phyloP scores from a whole-genome alignment of 2,329 filamentous ascomycete species.

The Pseudovirgaria hyperparasitica region DNA sequence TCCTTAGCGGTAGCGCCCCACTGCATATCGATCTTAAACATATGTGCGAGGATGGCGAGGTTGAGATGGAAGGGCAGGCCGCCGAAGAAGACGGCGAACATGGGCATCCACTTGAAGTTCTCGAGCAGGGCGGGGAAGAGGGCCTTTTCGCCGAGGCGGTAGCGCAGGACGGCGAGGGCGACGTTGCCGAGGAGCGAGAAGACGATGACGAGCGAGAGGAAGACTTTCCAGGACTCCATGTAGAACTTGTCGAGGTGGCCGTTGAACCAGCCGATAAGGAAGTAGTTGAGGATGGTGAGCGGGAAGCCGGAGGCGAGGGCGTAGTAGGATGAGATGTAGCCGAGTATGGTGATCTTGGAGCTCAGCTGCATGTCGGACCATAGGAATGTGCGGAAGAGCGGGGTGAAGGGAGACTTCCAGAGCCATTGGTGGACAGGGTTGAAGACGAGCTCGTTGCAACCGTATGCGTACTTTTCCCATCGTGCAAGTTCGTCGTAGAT shows the following conservation, averaged over 20 bases:
- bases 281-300: conserved; percentile 58
- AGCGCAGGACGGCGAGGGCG: conserved; percentile 48
- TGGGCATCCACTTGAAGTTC: conserved; percentile 51
- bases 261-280: conserved; percentile 59
- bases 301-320: conserved; percentile 55
- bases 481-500: conserved; percentile 60
- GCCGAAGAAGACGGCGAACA: conserved; percentile 70
- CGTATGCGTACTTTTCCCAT: conserved; percentile 65
- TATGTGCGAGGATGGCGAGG: conserved; percentile 66
- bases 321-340: conserved; percentile 61
- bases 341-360: conserved; percentile 59
- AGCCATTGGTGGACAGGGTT: conserved; percentile 52
- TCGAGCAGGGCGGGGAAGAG: conserved; percentile 38
- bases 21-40: conserved; percentile 75
- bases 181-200: conserved; percentile 52
- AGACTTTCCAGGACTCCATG: conserved; percentile 59
- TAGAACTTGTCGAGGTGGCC: conserved; percentile 71
- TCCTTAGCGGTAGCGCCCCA: conserved; percentile 83
- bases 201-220: conserved; percentile 49
- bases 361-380: conserved; percentile 48
- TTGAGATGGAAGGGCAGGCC: conserved; percentile 71
- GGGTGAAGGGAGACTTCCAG: conserved; percentile 50
- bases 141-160: conserved; percentile 43
- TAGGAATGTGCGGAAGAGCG: conserved; percentile 49
- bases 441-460: conserved; percentile 59